Base-by-base conservation (phyloP, 495 filamentous ascomycete species). In the Penicillium robsamsonii region DNA sequence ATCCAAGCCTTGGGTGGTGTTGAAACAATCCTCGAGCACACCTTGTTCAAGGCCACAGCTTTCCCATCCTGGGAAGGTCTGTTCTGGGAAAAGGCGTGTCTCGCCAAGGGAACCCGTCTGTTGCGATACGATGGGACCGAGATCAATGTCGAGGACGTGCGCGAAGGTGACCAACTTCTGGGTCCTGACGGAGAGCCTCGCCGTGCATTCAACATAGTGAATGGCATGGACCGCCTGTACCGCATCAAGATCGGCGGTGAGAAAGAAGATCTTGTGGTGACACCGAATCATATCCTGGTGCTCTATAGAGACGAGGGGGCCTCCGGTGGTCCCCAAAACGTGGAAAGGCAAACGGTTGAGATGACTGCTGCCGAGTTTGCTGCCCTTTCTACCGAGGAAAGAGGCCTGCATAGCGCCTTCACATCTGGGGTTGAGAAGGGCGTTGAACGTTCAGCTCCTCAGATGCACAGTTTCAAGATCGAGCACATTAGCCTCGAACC, bases 21-120 rank as follows among this genome's bases (percentile, higher is more conserved):
- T n/a, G 95, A 99, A 69, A 97, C 95, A 2, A 99, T 99, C 67
- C 81, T 99, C 10, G 95, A 99, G 70, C 94, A 99, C 67, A 97
- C 94, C 0, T 73, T 99, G 9, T 99, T 99, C 86, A 97, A 97
- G 69, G 95, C 95, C 7, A 99, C 95, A 1, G 95, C 93, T 46
- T 99, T 99, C 73, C 92, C 94, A 22, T 96, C 90, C 3, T 99
- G 95, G 94, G 95, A 99, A 71, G 95, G 95, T 66, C 80, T 99
- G 20, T 99, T 99, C 72, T 99, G 95, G 95, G 95, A 97, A 67
- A 88, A 88, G 56, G 92, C 91, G 45, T 83, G 74, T 66, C 65
- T 76, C 57, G 69, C 70, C 30, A 70, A 72, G 53, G 71, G 71
- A 15, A 76, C 74, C 15, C 63, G 62, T 46, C 58, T 76, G 25